Base-by-base conservation (phyloP, 306 rosid genomes). In the Casuarina equisetifolia region DNA sequence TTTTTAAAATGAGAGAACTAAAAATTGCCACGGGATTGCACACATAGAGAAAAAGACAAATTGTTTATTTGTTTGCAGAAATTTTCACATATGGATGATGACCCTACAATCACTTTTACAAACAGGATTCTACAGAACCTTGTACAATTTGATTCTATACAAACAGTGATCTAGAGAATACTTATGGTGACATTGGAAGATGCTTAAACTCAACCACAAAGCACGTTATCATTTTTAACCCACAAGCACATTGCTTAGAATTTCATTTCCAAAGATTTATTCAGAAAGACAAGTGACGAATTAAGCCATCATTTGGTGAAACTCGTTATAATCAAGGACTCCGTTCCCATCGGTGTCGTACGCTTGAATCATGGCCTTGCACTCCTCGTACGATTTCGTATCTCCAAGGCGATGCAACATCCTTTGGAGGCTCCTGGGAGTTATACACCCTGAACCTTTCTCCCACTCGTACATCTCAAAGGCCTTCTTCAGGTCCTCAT, bases 361-460 rank as follows among this genome's bases (percentile, higher is more conserved):
- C 66, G 81, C 90, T 42, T 44, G 78, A 67, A 92, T 90, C 97
- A 92, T 92, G 15, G 85, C 85, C 25, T 43, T 84, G 38, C 97
- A 91, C 75, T 91, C 94, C 1, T 89, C 88, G 54, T 83, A 74
- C 0, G 97, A 86, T 66, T 82, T 91, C 0, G 79, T 36, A 73
- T 91, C 91, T n/a, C 97, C 97, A 5, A 91, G 88, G 38, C 92
- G 88, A 17, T 83, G 79, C 76, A 91, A 40, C 97, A 88, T 91
- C 75, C 85, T 79, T 72, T 91, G 94, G 85, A 91, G 77, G 64
- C 97, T 86, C 57, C 80, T 82, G 0, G 97, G 94, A 0, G 94
- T 91, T 9, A 91, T 86, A 46, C 89, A 84, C 0, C 73, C 87
- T 1, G 58, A 78, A 48, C 90, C 97, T 35, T 85, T 90, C 7